Evolutionary conservation across 139 green algal species (phyloP).

Genomic region (Chlorella sp.): DNA sequence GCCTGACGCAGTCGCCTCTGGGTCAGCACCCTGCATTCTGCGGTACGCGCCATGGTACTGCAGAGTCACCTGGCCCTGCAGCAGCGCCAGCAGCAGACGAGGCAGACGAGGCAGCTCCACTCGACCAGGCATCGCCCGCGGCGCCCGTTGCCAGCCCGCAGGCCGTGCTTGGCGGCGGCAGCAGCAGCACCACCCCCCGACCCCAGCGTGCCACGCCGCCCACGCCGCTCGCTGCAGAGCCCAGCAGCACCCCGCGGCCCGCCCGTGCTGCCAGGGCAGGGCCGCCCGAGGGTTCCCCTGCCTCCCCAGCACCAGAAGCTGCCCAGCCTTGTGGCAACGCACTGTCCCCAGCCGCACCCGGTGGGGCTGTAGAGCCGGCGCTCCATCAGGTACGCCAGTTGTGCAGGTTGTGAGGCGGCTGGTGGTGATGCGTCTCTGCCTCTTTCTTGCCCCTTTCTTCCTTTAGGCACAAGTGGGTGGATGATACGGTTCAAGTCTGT

Average conservation of each 20-base stretch:
- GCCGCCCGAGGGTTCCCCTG: background rate
- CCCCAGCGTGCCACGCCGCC: background rate
- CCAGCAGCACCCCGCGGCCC: background rate
- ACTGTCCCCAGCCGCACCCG: background rate
- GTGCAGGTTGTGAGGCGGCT: background rate
- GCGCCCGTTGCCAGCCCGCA: background rate
- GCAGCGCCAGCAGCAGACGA: background rate
- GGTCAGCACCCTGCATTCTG: background rate
- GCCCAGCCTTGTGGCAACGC: background rate
- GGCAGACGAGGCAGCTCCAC: background rate
- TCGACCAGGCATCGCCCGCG: background rate
- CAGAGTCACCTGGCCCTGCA: background rate
- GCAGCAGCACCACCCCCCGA: background rate
- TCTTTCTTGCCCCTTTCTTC: background rate
- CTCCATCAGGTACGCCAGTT: background rate
- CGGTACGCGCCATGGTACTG: background rate
- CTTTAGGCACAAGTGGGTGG: background rate
- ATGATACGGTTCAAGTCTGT: background rate
- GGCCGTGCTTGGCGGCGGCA: background rate
- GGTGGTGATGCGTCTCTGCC: background rate
- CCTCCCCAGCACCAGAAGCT: background rate
- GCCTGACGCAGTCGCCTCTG: conserved; percentile 6
- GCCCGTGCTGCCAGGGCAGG: too few relatives aligned
- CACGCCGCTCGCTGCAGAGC: background rate
- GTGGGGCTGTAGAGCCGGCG: background rate